Conservation (phyloP, 2,329 filamentous ascomycete species). For the Dactylella cylindrospora region DNA sequence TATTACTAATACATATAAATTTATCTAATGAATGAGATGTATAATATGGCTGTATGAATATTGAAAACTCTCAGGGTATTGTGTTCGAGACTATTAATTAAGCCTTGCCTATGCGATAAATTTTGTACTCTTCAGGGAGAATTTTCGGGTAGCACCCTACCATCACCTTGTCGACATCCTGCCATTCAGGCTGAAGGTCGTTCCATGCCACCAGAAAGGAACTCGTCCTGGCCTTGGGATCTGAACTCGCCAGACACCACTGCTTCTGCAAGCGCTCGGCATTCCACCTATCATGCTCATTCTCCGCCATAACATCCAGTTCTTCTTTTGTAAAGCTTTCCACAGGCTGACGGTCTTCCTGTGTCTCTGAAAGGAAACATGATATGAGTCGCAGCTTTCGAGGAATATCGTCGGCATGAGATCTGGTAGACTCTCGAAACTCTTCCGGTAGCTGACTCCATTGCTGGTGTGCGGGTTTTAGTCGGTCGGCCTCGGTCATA, state of each 20-base stretch:
- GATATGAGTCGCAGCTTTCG: slow-evolving; percentile 19
- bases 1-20: background rate
- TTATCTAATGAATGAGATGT: background rate
- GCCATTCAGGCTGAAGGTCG: slow-evolving; percentile 20
- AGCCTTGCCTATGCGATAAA: slow-evolving; percentile 22
- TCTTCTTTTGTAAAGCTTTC: background rate
- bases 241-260: slow-evolving; percentile 1
- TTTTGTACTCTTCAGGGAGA: slow-evolving; percentile 22
- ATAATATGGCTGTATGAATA: no score
- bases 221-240: slow-evolving; percentile 8
- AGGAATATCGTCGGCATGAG: slow-evolving; percentile 28
- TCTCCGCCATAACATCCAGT: slow-evolving; percentile 10
- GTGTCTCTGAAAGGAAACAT: slow-evolving; percentile 23
- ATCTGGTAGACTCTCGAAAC: slow-evolving; percentile 25
- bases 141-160: slow-evolving; percentile 21
- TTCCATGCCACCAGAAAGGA: slow-evolving; percentile 25
- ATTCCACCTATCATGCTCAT: slow-evolving; percentile 30
- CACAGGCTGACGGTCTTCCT: slow-evolving; percentile 24
- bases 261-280: slow-evolving; percentile 27
- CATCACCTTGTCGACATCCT: slow-evolving; percentile 25
- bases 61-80: no score
- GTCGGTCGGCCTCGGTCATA: slow-evolving; percentile 13
- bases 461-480: slow-evolving; percentile 9
- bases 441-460: slow-evolving; percentile 24
- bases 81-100: no score